Percentiles rank a stretch among this genome's conserved stretches.
Evolutionary conservation across 495 filamentous ascomycete species (phyloP).

Genomic region (Evansstolkia leycettana): DNA sequence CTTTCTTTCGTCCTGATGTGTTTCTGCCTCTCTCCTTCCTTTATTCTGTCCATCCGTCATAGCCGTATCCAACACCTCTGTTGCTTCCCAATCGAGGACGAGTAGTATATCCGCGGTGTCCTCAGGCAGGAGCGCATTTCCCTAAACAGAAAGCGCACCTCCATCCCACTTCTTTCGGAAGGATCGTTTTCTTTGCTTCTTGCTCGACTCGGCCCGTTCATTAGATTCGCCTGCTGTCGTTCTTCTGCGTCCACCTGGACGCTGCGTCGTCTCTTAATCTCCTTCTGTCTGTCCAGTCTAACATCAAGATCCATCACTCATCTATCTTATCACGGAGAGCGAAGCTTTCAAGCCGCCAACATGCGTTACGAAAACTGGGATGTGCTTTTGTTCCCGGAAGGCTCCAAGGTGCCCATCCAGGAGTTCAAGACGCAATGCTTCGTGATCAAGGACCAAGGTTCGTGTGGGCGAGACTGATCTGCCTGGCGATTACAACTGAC

Average conservation of each 20-base stretch:
- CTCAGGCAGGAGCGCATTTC: neutral
- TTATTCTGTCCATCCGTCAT: too few relatives aligned
- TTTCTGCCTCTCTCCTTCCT: too few relatives aligned
- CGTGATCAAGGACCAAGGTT: conserved; percentile 55
- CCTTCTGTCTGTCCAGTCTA: too few relatives aligned
- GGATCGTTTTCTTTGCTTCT: too few relatives aligned
- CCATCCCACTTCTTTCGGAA: too few relatives aligned
- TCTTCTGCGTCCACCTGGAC: neutral
- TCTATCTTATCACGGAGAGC: neutral
- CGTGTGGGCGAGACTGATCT: conserved; percentile 8
- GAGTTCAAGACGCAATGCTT: conserved; percentile 82
- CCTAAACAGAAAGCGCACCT: neutral
- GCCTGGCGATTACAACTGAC: neutral
- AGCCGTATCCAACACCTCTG: too few relatives aligned
- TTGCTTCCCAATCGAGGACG: too few relatives aligned
- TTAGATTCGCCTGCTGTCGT: too few relatives aligned
- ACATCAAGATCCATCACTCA: neutral
- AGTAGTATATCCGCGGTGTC: too few relatives aligned
- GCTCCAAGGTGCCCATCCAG: conserved; percentile 56
- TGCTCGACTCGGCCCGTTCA: too few relatives aligned
- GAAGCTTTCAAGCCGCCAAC: conserved; percentile 3
- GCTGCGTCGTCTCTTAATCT: neutral
- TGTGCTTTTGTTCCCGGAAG: conserved; percentile 63
- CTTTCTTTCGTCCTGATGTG: too few relatives aligned
- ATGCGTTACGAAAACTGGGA: conserved; percentile 89